Evolutionary conservation across 1,284 basidiomycete species (phyloP), one percentile per base, ranked within the genome.

Genomic region (Trametes pubescens): DNA sequence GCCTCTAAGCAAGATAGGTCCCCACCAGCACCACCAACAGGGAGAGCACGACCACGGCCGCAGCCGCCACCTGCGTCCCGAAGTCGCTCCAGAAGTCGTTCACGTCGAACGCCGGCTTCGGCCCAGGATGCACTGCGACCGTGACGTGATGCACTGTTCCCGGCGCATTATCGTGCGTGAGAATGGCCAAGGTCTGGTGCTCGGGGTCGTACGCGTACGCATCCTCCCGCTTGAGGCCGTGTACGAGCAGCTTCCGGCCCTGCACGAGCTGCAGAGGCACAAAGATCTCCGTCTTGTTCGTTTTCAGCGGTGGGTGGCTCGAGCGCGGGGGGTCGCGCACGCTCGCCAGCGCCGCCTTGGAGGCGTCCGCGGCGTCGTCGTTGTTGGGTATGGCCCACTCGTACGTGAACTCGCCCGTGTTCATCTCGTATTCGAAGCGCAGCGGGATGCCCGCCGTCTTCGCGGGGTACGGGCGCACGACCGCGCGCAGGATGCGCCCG

Each of bases 381-480:
- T 38, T 21, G 14, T 62, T 65, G 4, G 82, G 82, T 49, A 82
- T 80, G 2, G 75, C 77, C 91, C 90, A 94, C 67, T 85, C 83
- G 67, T 84, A 92, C 3, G 76, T 77, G 70, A 92, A 88, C 14
- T 76, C 74, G 1, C 90, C 90, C 0, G 84, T 86, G 56, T 85
- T 89, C 79, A 91, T 83, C 73, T 93, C 91, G 72, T 93, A 93
- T 26, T 85, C 80, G 72, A 91, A 91, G 26, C 74, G 75, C 16
- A 86, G 73, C 0, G 92, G 92, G 14, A 91, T 82, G 13, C 92
- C 92, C 0, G 90, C 89, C 0, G 87, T 90, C 77, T 93, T 94
- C 37, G 91, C 88, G 4, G 92, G 83, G 73, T 93, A 93, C 16
- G 92, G 92, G 7, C 92, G 82, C 22, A 95, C 93, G 58, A 98